Conservation (phyloP, 805 yeast genomes). For the Pichia paraexigua region DNA sequence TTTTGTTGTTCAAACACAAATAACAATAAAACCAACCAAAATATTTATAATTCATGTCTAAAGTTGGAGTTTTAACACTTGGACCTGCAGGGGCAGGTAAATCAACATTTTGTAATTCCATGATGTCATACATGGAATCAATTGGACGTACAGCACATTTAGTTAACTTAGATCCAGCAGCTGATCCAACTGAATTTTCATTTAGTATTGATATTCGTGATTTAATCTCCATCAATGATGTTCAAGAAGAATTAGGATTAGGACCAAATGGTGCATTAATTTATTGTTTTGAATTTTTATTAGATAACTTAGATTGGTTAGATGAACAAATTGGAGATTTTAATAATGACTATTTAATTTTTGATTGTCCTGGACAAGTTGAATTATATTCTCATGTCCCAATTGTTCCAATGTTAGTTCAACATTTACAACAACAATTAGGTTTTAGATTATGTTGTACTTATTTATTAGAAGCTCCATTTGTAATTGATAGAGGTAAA, state of each 20-base stretch:
- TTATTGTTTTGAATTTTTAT: slow-evolving; percentile 86
- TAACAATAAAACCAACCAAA: background rate
- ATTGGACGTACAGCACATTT: slow-evolving; percentile 91
- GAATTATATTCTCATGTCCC: slow-evolving; percentile 94
- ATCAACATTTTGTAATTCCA: slow-evolving; percentile 83
- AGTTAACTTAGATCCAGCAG: slow-evolving; percentile 95
- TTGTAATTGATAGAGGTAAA: slow-evolving; percentile 82
- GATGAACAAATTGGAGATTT: slow-evolving; percentile 96
- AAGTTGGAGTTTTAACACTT: slow-evolving; percentile 87
- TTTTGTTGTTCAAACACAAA: background rate
- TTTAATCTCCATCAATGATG: slow-evolving; percentile 83
- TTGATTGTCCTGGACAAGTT: slow-evolving; percentile 97
- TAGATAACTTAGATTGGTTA: slow-evolving; percentile 91
- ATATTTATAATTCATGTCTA: slow-evolving; percentile 47
- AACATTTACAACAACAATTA: slow-evolving; percentile 70
- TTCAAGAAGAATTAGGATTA: slow-evolving; percentile 85
- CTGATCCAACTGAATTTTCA: slow-evolving; percentile 85
- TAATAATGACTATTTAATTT: slow-evolving; percentile 87
- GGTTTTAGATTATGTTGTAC: slow-evolving; percentile 90
- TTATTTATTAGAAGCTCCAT: slow-evolving; percentile 88
- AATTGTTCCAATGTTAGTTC: slow-evolving; percentile 80
- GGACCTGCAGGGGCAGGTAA: slow-evolving; percentile 99
- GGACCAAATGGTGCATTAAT: slow-evolving; percentile 95
- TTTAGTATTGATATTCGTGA: slow-evolving; percentile 91
- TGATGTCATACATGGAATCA: slow-evolving; percentile 81